Evolutionary conservation across 75 land plant species (phyloP).

Genomic region (Selaginella tamariscina): DNA sequence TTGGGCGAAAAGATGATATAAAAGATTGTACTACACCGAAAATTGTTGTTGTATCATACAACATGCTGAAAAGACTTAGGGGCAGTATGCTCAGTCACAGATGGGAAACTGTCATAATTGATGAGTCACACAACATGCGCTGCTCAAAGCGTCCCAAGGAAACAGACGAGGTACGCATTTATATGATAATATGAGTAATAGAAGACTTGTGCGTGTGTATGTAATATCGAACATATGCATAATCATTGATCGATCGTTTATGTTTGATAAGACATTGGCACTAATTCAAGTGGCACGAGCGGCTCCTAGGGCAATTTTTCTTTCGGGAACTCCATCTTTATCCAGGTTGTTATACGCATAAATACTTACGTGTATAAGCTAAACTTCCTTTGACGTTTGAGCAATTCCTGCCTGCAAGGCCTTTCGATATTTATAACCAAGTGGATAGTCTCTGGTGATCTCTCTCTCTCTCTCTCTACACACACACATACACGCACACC

Average conservation of each 20-base stretch:
- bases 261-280: slow-evolving; percentile 33
- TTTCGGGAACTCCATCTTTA: slow-evolving; percentile 86
- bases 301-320: slow-evolving; percentile 48
- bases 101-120: slow-evolving; percentile 77
- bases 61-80: slow-evolving; percentile 58
- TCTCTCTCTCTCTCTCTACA: neutral
- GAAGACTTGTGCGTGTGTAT: too few relatives aligned
- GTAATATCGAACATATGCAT: too few relatives aligned
- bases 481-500: too few relatives aligned
- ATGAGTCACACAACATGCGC: slow-evolving; percentile 83
- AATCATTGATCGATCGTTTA: too few relatives aligned
- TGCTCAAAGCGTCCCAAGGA: slow-evolving; percentile 54
- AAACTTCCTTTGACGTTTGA: too few relatives aligned
- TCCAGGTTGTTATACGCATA: slow-evolving; percentile 57
- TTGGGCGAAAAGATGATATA: slow-evolving; percentile 63
- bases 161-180: slow-evolving; percentile 55
- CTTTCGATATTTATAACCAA: slow-evolving; percentile 94
- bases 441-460: slow-evolving; percentile 72
- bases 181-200: neutral
- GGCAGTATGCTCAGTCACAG: slow-evolving; percentile 50
- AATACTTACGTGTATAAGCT: too few relatives aligned
- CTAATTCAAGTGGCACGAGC: slow-evolving; percentile 57
- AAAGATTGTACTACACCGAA: slow-evolving; percentile 35
- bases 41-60: slow-evolving; percentile 78
- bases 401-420: too few relatives aligned